Conservation (phyloP, 139 green algal species). For the Picochlorum sp. region DNA sequence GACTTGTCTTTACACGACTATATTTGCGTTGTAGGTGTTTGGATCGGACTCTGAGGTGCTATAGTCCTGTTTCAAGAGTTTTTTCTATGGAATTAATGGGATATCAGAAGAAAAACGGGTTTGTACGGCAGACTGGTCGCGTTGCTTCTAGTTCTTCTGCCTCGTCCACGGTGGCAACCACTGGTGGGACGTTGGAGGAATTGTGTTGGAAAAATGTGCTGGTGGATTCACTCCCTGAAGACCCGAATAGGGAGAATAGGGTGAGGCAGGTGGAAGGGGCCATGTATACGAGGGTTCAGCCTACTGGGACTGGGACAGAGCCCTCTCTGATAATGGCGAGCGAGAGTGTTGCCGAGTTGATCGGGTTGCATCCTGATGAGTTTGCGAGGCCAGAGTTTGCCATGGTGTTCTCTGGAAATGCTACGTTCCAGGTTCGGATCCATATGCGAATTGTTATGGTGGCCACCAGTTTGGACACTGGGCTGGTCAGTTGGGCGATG, state of each 20-base stretch:
- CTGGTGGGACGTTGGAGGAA: slow-evolving; percentile 30
- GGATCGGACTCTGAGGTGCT: too few species aligned
- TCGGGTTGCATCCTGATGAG: slow-evolving; percentile 57
- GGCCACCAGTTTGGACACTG: slow-evolving; percentile 68
- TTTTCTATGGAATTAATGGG: neutral
- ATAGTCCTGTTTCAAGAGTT: too few species aligned
- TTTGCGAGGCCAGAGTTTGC: slow-evolving; percentile 57
- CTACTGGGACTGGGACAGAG: slow-evolving; percentile 49
- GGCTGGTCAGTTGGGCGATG: slow-evolving; percentile 79
- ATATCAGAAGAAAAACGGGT: neutral
- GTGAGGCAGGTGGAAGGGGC: slow-evolving; percentile 22
- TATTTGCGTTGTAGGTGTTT: too few species aligned
- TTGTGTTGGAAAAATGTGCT: slow-evolving; percentile 65
- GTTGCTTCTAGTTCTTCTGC: neutral
- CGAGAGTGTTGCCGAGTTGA: slow-evolving; percentile 28
- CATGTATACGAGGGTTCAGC: slow-evolving; percentile 48
- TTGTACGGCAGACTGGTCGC: neutral
- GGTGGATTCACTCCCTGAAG: slow-evolving; percentile 56
- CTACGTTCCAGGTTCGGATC: neutral
- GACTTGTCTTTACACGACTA: too few species aligned
- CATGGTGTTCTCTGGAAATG: slow-evolving; percentile 41
- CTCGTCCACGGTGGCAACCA: neutral
- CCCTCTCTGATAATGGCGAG: slow-evolving; percentile 32
- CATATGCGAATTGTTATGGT: slow-evolving; percentile 73
- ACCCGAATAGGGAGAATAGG: slow-evolving; percentile 22